These are phyloP conservation scores for Trichoderma sp. DNA, from an alignment of 2,329 filamentous ascomycete species.

Conservation along the genomic window DNA sequence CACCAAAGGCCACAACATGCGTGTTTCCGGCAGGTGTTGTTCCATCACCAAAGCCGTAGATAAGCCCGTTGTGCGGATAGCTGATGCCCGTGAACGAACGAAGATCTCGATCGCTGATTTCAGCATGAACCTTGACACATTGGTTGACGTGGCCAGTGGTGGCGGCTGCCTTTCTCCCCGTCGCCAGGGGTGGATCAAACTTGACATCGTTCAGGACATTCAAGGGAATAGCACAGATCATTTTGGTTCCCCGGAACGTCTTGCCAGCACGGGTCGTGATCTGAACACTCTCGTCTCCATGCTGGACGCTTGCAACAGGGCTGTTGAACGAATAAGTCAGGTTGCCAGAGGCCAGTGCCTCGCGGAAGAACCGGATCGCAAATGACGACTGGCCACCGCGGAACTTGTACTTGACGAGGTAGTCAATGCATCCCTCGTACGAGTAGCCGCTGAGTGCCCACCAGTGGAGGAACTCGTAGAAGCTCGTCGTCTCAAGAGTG, in stretches of 20 bases:
- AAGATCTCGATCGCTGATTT: constrained; percentile 18
- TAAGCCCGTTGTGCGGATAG: constrained; percentile 17
- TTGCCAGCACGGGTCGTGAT: constrained; percentile 10
- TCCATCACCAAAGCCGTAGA: constrained; percentile 17
- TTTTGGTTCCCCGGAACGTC: constrained; percentile 1
- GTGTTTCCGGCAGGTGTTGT: constrained; percentile 9
- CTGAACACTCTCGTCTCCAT: constrained; percentile 8
- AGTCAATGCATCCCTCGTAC: constrained; percentile 18
- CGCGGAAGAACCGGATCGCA: constrained; percentile 16
- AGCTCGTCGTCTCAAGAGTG: constrained; percentile 18
- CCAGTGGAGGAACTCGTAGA: constrained; percentile 22
- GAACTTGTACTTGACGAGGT: constrained; percentile 19
- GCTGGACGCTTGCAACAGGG: constrained; percentile 3
- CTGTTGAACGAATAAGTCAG: constrained; percentile 19
- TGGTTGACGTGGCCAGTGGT: constrained; percentile 17
- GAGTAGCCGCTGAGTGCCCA: constrained; percentile 20
- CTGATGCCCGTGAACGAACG: constrained; percentile 18
- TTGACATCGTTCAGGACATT: constrained; percentile 16
- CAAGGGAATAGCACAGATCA: constrained; percentile 19
- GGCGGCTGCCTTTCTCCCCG: constrained; percentile 9
- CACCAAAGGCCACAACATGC: constrained; percentile 18
- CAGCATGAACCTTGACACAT: constrained; percentile 19
- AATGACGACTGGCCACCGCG: constrained; percentile 13
- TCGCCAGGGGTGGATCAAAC: constrained; percentile 10
- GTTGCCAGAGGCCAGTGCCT: constrained; percentile 8